These are phyloP conservation scores for Groenewaldozyma sp. DNA, from an alignment of 1,139 yeast genomes.

Conservation along the genomic window DNA sequence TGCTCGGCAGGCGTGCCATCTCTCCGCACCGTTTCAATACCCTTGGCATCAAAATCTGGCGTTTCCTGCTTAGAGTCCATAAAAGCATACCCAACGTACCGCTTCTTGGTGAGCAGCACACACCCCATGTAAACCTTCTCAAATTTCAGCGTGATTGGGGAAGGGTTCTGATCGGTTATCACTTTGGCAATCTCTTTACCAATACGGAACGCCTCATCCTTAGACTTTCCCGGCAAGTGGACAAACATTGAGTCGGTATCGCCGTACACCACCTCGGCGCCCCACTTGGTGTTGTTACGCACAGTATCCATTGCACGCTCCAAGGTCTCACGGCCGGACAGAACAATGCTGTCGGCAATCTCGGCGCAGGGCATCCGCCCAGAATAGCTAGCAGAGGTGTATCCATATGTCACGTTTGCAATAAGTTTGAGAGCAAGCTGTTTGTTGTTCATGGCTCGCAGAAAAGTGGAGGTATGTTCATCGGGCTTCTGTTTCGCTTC, in stretches of 20 bases:
- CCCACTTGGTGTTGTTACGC: conserved; percentile 53
- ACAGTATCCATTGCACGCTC: conserved; percentile 62
- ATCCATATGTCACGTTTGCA: conserved; percentile 95
- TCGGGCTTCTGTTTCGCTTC: conserved; percentile 15
- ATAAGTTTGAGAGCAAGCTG: conserved; percentile 82
- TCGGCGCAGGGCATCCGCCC: conserved; percentile 98
- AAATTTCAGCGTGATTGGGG: conserved; percentile 74
- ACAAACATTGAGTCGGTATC: conserved; percentile 93
- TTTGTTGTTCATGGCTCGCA: conserved; percentile 57
- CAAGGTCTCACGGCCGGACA: conserved; percentile 79
- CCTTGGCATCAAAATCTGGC: conserved; percentile 87
- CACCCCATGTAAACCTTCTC: conserved; percentile 91
- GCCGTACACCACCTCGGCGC: conserved; percentile 92
- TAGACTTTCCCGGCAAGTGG: conserved; percentile 74
- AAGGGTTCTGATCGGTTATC: conserved; percentile 63
- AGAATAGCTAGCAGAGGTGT: conserved; percentile 86
- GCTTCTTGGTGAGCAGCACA: conserved; percentile 69
- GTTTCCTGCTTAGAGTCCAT: conserved; percentile 45
- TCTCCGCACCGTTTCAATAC: conserved; percentile 86
- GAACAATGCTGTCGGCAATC: conserved; percentile 88
- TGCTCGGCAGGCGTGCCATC: conserved; percentile 94
- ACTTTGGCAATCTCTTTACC: conserved; percentile 61
- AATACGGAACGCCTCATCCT: conserved; percentile 62
- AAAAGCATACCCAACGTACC: conserved; percentile 82
- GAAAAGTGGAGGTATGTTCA: conserved; percentile 25